These are phyloP conservation scores for Trichoderma reesei DNA, from an alignment of 495 filamentous ascomycete genomes.

Conservation along the genomic window DNA sequence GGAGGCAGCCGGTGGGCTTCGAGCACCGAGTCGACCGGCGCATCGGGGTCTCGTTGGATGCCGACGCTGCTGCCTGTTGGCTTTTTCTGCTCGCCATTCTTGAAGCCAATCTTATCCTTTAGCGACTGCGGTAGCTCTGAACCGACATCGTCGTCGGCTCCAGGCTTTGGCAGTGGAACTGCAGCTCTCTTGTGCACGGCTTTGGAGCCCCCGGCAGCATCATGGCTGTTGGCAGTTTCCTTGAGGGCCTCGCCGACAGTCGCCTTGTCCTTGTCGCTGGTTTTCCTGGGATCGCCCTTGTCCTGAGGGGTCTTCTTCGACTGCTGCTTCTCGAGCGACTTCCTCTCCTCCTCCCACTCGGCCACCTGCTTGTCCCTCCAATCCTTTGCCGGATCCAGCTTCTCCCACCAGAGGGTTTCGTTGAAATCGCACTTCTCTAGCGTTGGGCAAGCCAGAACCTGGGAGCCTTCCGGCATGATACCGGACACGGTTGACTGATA, in stretches of 20 bases:
- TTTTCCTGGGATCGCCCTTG: constrained; percentile 12
- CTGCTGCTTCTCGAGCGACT: constrained; percentile 25
- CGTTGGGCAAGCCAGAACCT: constrained; percentile 57
- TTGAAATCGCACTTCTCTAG: constrained; percentile 64
- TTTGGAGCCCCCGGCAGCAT: neutral
- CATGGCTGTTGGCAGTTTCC: neutral
- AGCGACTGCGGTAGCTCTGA: constrained; percentile 5
- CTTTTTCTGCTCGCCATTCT: constrained; percentile 10
- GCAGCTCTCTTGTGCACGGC: neutral
- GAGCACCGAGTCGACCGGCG: constrained; percentile 11
- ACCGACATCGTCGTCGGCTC: neutral
- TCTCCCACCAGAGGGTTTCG: constrained; percentile 51
- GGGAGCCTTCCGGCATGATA: constrained; percentile 80
- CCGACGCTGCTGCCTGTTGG: neutral
- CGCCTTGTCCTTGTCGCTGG: constrained; percentile 6
- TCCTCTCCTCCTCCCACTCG: constrained; percentile 27
- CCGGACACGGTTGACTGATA: constrained; percentile 73
- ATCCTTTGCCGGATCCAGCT: constrained; percentile 40
- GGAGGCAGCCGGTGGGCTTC: constrained; percentile 19
- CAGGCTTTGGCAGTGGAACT: constrained; percentile 1
- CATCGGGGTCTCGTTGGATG: constrained; percentile 11
- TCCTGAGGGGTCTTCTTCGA: constrained; percentile 11
- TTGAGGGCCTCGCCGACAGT: constrained; percentile 5
- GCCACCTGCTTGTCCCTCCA: constrained; percentile 29
- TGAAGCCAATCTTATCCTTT: constrained; percentile 9